Evolutionary conservation across 2,329 filamentous ascomycete genomes (phyloP).

Genomic region (Aspergillus sp.): DNA sequence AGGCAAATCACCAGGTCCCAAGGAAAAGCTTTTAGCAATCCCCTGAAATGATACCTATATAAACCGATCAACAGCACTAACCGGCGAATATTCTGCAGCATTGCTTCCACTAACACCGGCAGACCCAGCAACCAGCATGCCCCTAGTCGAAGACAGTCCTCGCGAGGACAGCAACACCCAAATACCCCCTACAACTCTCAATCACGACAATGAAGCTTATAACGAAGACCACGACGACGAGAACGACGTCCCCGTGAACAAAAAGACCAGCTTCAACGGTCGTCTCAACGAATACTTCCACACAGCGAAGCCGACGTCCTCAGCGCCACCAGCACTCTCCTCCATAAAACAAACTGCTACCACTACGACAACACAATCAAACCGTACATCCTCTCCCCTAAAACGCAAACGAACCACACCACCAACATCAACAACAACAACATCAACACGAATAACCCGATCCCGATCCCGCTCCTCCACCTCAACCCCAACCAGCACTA

Average conservation of each 20-base stretch:
- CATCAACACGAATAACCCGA: background rate
- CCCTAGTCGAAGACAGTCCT: background rate
- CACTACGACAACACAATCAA: background rate
- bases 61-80: background rate
- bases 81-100: background rate
- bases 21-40: background rate
- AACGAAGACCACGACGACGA: constrained; percentile 1
- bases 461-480: constrained; percentile 2
- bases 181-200: background rate
- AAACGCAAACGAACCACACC: background rate
- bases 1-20: background rate
- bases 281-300: constrained; percentile 39
- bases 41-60: constrained; percentile 3
- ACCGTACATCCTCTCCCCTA: background rate
- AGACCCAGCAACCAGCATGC: background rate
- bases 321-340: constrained; percentile 2
- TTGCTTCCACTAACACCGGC: background rate
- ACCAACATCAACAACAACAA: background rate
- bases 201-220: background rate
- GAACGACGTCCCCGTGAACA: constrained; percentile 37
- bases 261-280: constrained; percentile 40
- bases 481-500: constrained; percentile 9
- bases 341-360: background rate
- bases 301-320: constrained; percentile 5
- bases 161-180: background rate